Conservation (phyloP, 139 green algal genomes). For the Chlamydomonas eustigma region DNA sequence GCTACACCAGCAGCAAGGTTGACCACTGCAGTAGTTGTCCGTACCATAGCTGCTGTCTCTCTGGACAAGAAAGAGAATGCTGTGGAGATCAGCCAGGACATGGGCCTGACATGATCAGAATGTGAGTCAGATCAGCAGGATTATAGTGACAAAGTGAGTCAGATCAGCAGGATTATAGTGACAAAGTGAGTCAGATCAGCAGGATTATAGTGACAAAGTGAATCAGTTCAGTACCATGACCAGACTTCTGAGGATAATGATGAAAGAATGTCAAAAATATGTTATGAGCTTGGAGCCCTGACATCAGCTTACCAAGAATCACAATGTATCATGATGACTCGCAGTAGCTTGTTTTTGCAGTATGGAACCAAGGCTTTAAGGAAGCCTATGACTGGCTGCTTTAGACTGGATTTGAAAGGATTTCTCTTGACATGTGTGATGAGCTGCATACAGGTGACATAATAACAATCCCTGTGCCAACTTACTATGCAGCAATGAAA, state of each 20-base stretch:
- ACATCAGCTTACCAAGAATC: neutral
- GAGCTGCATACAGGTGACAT: too few relatives aligned
- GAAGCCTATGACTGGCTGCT: conserved; percentile 50
- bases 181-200: too few relatives aligned
- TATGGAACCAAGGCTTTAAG: conserved; percentile 40
- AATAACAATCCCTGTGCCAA: too few relatives aligned
- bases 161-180: too few relatives aligned
- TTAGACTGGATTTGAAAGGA: conserved; percentile 24
- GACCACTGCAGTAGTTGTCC: conserved; percentile 24
- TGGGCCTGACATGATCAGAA: too few relatives aligned
- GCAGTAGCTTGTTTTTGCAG: conserved; percentile 1
- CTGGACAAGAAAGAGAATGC: neutral
- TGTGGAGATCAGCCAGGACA: too few relatives aligned
- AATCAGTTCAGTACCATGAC: too few relatives aligned
- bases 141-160: too few relatives aligned
- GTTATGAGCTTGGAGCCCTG: neutral
- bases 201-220: too few relatives aligned
- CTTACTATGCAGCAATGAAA: too few relatives aligned
- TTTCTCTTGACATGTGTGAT: neutral
- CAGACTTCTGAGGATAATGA: too few relatives aligned
- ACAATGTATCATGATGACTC: neutral
- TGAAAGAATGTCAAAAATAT: neutral
- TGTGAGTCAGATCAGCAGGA: too few relatives aligned
- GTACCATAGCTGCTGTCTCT: conserved; percentile 22
- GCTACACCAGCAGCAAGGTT: conserved; percentile 15